These are phyloP conservation scores for Aspergillus incahuasiensis DNA, from an alignment of 495 filamentous ascomycete species.

Conservation along the genomic window DNA sequence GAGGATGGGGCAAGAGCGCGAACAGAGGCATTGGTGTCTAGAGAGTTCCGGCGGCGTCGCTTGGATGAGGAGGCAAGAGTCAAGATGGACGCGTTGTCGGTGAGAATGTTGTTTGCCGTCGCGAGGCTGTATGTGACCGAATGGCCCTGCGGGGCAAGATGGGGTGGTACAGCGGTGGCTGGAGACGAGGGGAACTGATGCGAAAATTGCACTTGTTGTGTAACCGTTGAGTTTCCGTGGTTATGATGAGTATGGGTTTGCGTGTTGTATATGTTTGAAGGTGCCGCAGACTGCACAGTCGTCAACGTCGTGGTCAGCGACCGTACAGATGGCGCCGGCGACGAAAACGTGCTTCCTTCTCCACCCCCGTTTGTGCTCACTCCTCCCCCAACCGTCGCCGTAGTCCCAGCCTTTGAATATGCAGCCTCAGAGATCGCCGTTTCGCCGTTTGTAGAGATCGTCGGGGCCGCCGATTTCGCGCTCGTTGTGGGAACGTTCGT, in stretches of 20 bases:
- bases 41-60: constrained; percentile 75
- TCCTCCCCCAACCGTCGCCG: constrained; percentile 57
- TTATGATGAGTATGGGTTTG: constrained; percentile 32
- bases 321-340: constrained; percentile 83
- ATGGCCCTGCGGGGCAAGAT: constrained; percentile 64
- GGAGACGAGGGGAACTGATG: constrained; percentile 83
- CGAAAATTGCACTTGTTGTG: constrained; percentile 65
- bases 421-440: constrained; percentile 68
- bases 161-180: constrained; percentile 74
- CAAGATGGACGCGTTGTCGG: constrained; percentile 92
- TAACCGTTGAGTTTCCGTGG: constrained; percentile 44
- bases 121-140: constrained; percentile 82
- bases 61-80: constrained; percentile 97
- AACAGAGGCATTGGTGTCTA: constrained; percentile 94
- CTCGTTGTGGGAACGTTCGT: constrained; percentile 54
- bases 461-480: constrained; percentile 69
- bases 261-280: constrained; percentile 53
- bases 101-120: constrained; percentile 86
- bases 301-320: constrained; percentile 94
- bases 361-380: constrained; percentile 65
- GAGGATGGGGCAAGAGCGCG: constrained; percentile 89
- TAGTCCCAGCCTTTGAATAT: constrained; percentile 74
- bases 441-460: constrained; percentile 74
- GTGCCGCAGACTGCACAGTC: constrained; percentile 84
- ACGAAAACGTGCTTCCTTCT: constrained; percentile 84